These are phyloP conservation scores for Trypanosoma mega DNA, from an alignment of 208 protist genomes.

Conservation along the genomic window DNA sequence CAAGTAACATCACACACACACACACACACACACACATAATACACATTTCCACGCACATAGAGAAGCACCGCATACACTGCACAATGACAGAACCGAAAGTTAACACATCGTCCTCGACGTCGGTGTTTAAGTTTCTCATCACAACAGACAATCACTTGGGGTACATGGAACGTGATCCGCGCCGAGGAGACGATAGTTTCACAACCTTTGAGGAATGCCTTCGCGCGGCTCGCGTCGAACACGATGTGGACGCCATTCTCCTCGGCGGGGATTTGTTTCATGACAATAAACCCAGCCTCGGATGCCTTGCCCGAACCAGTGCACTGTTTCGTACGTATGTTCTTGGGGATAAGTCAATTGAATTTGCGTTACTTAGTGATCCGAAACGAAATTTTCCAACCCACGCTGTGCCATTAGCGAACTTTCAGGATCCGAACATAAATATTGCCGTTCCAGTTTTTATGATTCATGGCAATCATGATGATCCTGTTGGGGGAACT, in stretches of 20 bases:
- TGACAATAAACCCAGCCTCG: constrained; percentile 98
- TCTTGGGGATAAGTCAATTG: constrained; percentile 89
- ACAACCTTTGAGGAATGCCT: constrained; percentile 98
- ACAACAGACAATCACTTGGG: constrained; percentile 98
- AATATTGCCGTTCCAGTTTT: constrained; percentile 99
- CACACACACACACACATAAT: too few relatives aligned
- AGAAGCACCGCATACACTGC: too few relatives aligned
- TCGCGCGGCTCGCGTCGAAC: constrained; percentile 84
- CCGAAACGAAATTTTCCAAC: constrained; percentile 89
- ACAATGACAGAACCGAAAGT: neutral
- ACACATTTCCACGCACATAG: too few relatives aligned
- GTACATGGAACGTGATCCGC: constrained; percentile 93
- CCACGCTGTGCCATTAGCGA: constrained; percentile 73
- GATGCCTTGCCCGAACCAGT: constrained; percentile 86
- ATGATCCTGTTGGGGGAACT: constrained; percentile 97
- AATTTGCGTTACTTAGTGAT: constrained; percentile 93
- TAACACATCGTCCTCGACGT: constrained; percentile 25
- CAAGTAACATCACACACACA: too few relatives aligned
- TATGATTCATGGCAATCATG: constrained; percentile 99
- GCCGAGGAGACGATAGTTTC: constrained; percentile 98
- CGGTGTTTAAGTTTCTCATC: constrained; percentile 88
- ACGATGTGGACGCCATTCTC: constrained; percentile 96
- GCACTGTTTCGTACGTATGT: constrained; percentile 90
- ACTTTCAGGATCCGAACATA: constrained; percentile 97
- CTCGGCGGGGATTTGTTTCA: constrained; percentile 99